phyloP scores from a whole-genome alignment of 1,284 basidiomycete genomes.

The Austroboletus rostrupii region DNA sequence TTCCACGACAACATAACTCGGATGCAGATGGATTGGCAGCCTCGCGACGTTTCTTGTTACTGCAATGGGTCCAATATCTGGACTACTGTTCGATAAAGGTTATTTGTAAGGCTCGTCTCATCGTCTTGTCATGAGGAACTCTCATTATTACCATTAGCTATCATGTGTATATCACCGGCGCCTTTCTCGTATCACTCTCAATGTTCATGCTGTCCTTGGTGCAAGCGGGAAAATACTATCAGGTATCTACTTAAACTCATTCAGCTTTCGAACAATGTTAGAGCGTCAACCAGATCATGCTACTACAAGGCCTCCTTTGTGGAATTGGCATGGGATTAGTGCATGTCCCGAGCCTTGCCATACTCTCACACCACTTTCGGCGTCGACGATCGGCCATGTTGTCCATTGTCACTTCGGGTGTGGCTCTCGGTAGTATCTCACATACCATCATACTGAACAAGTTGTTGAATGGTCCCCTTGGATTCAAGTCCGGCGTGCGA shows the following conservation, averaged over 20 bases:
- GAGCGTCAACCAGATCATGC: conserved; percentile 25
- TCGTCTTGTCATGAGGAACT: not conserved
- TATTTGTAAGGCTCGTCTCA: conserved; percentile 26
- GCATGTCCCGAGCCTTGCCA: conserved; percentile 30
- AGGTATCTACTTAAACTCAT: conserved; percentile 13
- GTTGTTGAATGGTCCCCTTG: conserved; percentile 28
- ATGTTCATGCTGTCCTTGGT: conserved; percentile 38
- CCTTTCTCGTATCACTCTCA: conserved; percentile 24
- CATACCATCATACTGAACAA: conserved; percentile 41
- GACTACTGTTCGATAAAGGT: conserved; percentile 27
- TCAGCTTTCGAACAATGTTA: not conserved
- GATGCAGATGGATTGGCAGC: conserved; percentile 30
- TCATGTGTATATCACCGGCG: conserved; percentile 18
- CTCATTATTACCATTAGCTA: conserved; percentile 7
- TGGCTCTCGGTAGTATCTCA: conserved; percentile 28
- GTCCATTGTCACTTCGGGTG: conserved; percentile 32
- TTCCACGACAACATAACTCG: too few species aligned
- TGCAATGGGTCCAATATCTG: conserved; percentile 23
- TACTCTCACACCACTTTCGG: conserved; percentile 37
- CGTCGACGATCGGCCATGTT: conserved; percentile 27
- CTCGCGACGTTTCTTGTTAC: conserved; percentile 16
- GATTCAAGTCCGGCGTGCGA: conserved; percentile 25
- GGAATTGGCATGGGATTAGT: conserved; percentile 33
- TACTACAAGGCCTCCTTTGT: conserved; percentile 31
- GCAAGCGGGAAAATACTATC: conserved; percentile 33